A percentile compares a stretch with the other conserved stretches of the same genome.
phyloP scores from a whole-genome alignment of 768 basidiomycete genomes.

The Mycena maculata region DNA sequence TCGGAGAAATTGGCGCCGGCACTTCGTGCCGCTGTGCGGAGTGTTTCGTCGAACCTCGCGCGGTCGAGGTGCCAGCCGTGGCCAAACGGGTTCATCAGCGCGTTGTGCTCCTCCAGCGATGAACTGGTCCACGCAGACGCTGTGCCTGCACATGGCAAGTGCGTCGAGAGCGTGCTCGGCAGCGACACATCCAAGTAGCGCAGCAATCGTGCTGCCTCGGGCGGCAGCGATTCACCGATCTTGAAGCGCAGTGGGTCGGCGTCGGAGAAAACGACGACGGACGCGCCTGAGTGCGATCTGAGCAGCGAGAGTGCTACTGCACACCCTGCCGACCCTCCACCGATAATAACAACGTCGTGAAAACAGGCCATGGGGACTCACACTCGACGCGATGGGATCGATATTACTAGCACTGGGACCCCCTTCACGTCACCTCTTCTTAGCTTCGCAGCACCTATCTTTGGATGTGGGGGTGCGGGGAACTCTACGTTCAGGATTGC shows the following conservation, averaged over 20 bases:
- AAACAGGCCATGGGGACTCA: constrained; percentile 11
- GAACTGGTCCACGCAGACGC: constrained; percentile 46
- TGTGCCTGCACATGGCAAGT: constrained; percentile 46
- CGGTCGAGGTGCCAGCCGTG: constrained; percentile 49
- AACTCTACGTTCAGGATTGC: too few species aligned
- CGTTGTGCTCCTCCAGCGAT: constrained; percentile 42
- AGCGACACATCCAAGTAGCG: constrained; percentile 32
- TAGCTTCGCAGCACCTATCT: not conserved
- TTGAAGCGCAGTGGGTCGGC: constrained; percentile 45
- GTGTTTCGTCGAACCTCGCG: constrained; percentile 45
- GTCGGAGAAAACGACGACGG: constrained; percentile 48
- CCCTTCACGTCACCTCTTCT: not conserved
- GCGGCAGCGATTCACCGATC: constrained; percentile 53
- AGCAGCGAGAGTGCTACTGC: constrained; percentile 35
- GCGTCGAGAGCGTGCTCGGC: constrained; percentile 32
- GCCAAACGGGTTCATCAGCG: constrained; percentile 50
- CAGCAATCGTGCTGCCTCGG: constrained; percentile 38
- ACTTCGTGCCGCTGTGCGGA: constrained; percentile 38
- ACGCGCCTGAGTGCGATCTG: constrained; percentile 31
- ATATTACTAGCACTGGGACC: too few species aligned
- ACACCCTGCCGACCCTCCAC: constrained; percentile 41
- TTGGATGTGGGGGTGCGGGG: too few species aligned
- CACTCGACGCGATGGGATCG: not conserved
- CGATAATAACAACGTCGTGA: constrained; percentile 30
- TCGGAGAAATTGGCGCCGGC: constrained; percentile 27